phyloP scores from a whole-genome alignment of 2,329 filamentous ascomycete species.

The Ceratocystis colombiana region DNA sequence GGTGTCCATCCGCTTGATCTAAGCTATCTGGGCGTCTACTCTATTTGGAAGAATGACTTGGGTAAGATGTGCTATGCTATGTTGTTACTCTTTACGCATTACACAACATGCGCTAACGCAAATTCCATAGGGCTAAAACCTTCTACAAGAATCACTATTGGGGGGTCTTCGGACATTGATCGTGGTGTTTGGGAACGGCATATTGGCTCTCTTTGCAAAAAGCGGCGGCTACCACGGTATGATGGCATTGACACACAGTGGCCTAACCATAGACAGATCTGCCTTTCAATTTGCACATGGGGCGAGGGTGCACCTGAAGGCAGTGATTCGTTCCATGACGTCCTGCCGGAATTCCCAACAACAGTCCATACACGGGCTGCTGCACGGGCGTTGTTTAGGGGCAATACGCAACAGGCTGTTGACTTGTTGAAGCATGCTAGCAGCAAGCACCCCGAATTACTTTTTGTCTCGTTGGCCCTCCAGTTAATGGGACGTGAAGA shows the following conservation, averaged over 20 bases:
- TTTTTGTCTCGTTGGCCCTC: conserved; percentile 58
- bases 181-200: conserved; percentile 47
- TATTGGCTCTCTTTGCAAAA: conserved; percentile 54
- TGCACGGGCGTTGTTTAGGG: conserved; percentile 64
- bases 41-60: conserved; percentile 61
- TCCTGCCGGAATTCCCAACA: conserved; percentile 41
- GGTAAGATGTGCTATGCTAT: conserved; percentile 35
- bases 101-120: background rate
- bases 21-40: conserved; percentile 63
- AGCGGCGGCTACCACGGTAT: conserved; percentile 51
- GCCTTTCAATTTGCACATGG: conserved; percentile 65
- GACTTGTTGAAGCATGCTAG: conserved; percentile 60
- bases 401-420: conserved; percentile 57
- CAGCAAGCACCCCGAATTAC: conserved; percentile 50
- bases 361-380: conserved; percentile 61
- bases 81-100: background rate
- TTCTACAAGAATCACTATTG: conserved; percentile 40
- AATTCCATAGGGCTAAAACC: conserved; percentile 38
- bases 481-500: conserved; percentile 49
- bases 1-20: conserved; percentile 57
- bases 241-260: conserved; percentile 53
- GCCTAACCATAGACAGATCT: conserved; percentile 62
- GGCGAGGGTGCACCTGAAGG: conserved; percentile 40
- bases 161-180: conserved; percentile 39
- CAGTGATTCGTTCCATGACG: conserved; percentile 36